Evolutionary conservation across 768 basidiomycete species (phyloP), one percentile per base, ranked within the genome.

Genomic region (Naganishia onofrii): DNA sequence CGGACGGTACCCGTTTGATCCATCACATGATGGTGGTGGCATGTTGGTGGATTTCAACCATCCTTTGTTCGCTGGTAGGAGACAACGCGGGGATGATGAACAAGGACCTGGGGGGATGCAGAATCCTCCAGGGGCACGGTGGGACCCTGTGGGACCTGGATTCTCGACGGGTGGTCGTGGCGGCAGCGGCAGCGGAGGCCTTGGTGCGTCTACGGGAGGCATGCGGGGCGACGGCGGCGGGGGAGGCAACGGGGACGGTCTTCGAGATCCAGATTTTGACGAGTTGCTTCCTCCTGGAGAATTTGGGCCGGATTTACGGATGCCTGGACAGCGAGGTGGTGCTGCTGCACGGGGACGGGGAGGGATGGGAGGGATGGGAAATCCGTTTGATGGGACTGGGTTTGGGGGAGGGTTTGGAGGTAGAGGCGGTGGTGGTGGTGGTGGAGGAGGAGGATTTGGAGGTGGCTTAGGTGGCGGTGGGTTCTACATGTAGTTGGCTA

Each of bases 11-110:
- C n/a, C n/a, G 0, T 53, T 57, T 29, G 68, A 57, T 44, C 57
- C 48, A 34, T 42, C 38, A 29, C 71, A 73, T 29, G 72, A 72
- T 31, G 76, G 76, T 9, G 79, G 78, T 8, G 79, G 79, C 3
- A 79, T 78, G 77, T 71, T 74, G 55, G 71, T 79, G 34, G 79
- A 78, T 65, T 77, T 78, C 69, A 78, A 79, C 65, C 76, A 80
- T 72, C 79, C 79, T 0, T 54, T 80, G 15, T 80, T 80, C 66
- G 74, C 75, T 52, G 72, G 72, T n/a, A 70, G 78, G 5, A 65
- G 78, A 12, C n/a, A n/a, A n/a, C 51, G 71, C 34, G 73, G 53
- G 7, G 68, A 66, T 64, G 68, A 68, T 2, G 71, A 68, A 23
- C n/a, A 70, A 3, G 79, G 79, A 52, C 79, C 79, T 5, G 79